Conservation (phyloP, 331 rosid genomes). For the Acacia pycnantha region DNA sequence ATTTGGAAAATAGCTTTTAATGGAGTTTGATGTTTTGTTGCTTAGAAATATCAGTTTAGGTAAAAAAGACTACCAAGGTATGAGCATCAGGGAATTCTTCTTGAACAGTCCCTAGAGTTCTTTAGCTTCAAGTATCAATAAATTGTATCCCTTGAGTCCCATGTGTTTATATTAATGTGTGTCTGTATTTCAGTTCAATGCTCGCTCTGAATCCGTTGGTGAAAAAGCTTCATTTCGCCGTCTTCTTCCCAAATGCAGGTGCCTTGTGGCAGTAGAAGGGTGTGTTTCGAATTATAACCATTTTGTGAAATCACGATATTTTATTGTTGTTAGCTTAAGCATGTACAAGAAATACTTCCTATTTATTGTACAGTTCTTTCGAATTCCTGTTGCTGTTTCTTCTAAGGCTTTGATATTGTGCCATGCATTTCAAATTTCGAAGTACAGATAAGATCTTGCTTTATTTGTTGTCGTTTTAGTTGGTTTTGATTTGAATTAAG, state of each 20-base stretch:
- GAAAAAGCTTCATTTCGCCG: constrained; percentile 84
- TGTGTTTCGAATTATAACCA: constrained; percentile 31
- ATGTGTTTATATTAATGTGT: constrained; percentile 9
- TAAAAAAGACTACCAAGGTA: neutral
- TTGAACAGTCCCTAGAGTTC: neutral
- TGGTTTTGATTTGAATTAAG: neutral
- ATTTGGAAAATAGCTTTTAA: neutral
- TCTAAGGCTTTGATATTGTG: neutral
- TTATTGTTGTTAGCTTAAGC: neutral
- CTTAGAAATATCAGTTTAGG: neutral
- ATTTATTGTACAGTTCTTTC: neutral
- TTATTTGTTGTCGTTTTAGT: neutral
- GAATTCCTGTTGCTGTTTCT: neutral
- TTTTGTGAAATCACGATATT: neutral
- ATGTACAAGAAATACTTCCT: constrained; percentile 3
- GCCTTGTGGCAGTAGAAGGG: constrained; percentile 86
- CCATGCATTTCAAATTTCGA: neutral
- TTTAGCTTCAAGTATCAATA: neutral
- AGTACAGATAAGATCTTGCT: neutral
- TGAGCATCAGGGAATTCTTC: neutral
- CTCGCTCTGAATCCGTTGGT: constrained; percentile 70
- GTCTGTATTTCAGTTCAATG: constrained; percentile 67
- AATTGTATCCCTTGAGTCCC: neutral
- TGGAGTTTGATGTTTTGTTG: neutral
- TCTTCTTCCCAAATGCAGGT: constrained; percentile 69